phyloP scores from a whole-genome alignment of 306 rosid genomes.

The Castanea crenata region DNA sequence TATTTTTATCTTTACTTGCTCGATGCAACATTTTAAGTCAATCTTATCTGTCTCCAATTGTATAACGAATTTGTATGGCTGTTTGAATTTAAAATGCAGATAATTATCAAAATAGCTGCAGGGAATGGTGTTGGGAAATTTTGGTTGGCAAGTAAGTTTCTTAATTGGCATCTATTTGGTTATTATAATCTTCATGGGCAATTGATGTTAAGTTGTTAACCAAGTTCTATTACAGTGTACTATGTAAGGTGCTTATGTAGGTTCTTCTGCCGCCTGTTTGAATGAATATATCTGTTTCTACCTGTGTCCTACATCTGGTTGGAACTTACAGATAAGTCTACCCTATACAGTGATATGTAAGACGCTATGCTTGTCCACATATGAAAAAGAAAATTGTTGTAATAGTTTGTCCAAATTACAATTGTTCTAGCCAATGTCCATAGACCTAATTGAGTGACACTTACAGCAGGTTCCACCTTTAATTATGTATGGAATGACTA shows the following conservation, averaged over 20 bases:
- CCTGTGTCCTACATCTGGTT: not conserved
- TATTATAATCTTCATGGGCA: slow-evolving; percentile 7
- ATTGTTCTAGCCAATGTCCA: not conserved
- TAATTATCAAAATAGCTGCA: slow-evolving; percentile 89
- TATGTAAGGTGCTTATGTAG: not conserved
- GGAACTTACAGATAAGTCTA: not conserved
- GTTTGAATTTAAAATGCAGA: slow-evolving; percentile 47
- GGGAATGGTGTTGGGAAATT: slow-evolving; percentile 89
- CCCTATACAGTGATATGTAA: not conserved
- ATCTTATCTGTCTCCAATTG: not conserved
- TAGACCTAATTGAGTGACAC: not conserved
- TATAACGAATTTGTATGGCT: slow-evolving; percentile 13
- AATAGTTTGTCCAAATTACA: not conserved
- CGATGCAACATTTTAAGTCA: not conserved
- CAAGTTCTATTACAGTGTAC: slow-evolving; percentile 3
- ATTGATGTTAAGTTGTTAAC: slow-evolving; percentile 21
- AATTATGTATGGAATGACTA: not conserved
- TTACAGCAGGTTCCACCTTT: not conserved
- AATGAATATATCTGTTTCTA: not conserved
- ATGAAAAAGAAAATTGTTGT: not conserved
- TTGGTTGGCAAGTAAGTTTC: slow-evolving; percentile 90
- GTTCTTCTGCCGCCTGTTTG: not conserved
- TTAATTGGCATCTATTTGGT: slow-evolving; percentile 20
- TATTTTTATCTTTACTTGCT: not conserved
- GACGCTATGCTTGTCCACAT: not conserved